phyloP scores from a whole-genome alignment of 2,329 filamentous ascomycete genomes.

The Grosmannia penicillata region DNA sequence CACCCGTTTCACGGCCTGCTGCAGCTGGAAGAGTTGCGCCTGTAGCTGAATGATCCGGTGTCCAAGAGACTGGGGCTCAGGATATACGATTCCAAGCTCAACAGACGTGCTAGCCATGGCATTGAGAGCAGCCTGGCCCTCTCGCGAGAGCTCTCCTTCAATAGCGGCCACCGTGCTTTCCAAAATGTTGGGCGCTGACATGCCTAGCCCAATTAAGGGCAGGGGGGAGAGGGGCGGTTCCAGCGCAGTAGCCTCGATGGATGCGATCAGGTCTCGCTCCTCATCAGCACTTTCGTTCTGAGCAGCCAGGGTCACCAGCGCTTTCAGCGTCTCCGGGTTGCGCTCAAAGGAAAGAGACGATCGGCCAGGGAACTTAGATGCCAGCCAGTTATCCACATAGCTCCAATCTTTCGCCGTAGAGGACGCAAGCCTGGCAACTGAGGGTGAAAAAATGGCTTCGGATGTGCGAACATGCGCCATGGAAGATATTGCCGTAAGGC shows the following conservation, averaged over 20 bases:
- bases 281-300: slow-evolving; percentile 69
- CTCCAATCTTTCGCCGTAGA: slow-evolving; percentile 84
- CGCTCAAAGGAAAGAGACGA: slow-evolving; percentile 65
- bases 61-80: slow-evolving; percentile 33
- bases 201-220: not conserved
- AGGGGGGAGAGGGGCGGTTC: slow-evolving; percentile 25
- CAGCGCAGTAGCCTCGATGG: slow-evolving; percentile 45
- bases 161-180: slow-evolving; percentile 35
- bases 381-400: slow-evolving; percentile 73
- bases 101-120: slow-evolving; percentile 39
- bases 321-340: slow-evolving; percentile 63
- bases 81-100: slow-evolving; percentile 32
- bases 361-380: slow-evolving; percentile 49
- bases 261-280: slow-evolving; percentile 41
- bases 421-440: slow-evolving; percentile 57
- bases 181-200: slow-evolving; percentile 11
- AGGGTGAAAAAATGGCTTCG: slow-evolving; percentile 52
- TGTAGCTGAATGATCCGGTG: slow-evolving; percentile 40
- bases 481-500: too few relatives aligned
- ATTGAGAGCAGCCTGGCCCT: slow-evolving; percentile 40
- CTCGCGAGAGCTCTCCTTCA: slow-evolving; percentile 36
- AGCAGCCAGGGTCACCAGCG: slow-evolving; percentile 56
- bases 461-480: slow-evolving; percentile 25
- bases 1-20: slow-evolving; percentile 40
- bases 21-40: slow-evolving; percentile 33